Conservation (phyloP, 768 basidiomycete genomes). For the Tremella mesenterica region DNA sequence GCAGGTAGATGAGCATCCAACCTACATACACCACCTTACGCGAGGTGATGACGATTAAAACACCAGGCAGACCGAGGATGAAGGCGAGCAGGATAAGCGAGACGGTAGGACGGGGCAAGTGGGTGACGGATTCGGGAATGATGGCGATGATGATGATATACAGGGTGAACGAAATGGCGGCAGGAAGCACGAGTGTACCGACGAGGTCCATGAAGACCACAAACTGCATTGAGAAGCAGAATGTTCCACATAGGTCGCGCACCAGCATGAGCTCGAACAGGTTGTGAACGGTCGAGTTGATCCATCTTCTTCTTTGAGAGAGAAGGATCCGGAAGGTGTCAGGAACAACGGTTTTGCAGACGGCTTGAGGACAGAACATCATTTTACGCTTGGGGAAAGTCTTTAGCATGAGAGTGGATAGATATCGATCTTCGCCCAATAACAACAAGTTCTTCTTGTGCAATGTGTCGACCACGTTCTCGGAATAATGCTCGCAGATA, state of each 20-base stretch:
- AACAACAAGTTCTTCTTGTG: slow-evolving; percentile 98
- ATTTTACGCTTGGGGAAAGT: slow-evolving; percentile 99
- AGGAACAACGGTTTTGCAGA: slow-evolving; percentile 97
- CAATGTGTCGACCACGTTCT: slow-evolving; percentile 96
- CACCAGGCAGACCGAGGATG: slow-evolving; percentile 89
- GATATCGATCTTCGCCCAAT: slow-evolving; percentile 97
- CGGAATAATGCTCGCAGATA: slow-evolving; percentile 96
- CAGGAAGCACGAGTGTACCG: slow-evolving; percentile 91
- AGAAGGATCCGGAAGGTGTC: slow-evolving; percentile 89
- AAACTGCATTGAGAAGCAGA: slow-evolving; percentile 99
- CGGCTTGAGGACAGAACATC: slow-evolving; percentile 96
- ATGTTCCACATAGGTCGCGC: slow-evolving; percentile 95
- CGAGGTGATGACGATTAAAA: slow-evolving; percentile 91
- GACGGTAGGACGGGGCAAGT: slow-evolving; percentile 56
- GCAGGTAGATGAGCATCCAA: slow-evolving; percentile 91
- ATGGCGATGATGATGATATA: slow-evolving; percentile 83
- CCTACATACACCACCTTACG: slow-evolving; percentile 88
- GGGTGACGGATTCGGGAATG: slow-evolving; percentile 58
- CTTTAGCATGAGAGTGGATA: slow-evolving; percentile 93
- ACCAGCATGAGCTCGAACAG: slow-evolving; percentile 89
- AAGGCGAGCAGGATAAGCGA: slow-evolving; percentile 86
- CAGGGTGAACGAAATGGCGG: slow-evolving; percentile 92
- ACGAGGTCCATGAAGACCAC: slow-evolving; percentile 97
- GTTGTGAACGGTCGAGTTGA: slow-evolving; percentile 98
- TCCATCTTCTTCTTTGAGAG: slow-evolving; percentile 97